Evolutionary conservation across 495 filamentous ascomycete species (phyloP).

Genomic region (Acidomyces sp.): DNA sequence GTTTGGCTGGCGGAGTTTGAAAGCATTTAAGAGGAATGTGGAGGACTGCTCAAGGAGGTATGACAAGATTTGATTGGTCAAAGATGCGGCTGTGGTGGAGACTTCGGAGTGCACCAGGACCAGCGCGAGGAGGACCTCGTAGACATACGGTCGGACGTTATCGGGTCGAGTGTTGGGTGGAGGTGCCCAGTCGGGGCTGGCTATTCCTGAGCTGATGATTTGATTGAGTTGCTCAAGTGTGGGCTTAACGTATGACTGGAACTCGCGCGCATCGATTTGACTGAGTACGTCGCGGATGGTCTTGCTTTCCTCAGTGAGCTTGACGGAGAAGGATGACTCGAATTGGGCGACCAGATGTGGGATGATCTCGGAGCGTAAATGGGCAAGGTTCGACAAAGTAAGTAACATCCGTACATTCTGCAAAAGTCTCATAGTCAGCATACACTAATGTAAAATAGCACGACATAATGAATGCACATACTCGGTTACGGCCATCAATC

Average conservation of each 20-base stretch:
- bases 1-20: constrained; percentile 18
- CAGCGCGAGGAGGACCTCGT: constrained; percentile 64
- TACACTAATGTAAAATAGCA: neutral
- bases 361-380: constrained; percentile 61
- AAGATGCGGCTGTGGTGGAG: constrained; percentile 50
- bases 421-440: neutral
- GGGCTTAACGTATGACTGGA: constrained; percentile 77
- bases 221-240: constrained; percentile 46
- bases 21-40: constrained; percentile 28
- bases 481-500: constrained; percentile 53
- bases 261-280: constrained; percentile 79
- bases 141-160: constrained; percentile 76
- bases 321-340: constrained; percentile 77
- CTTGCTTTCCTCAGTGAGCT: constrained; percentile 79
- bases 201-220: constrained; percentile 59
- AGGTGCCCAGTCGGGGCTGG: constrained; percentile 57
- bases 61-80: constrained; percentile 68
- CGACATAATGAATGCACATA: constrained; percentile 33
- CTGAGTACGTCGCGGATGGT: constrained; percentile 76
- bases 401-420: constrained; percentile 85
- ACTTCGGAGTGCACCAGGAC: constrained; percentile 89
- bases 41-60: constrained; percentile 68
- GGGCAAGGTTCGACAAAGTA: constrained; percentile 78
- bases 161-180: constrained; percentile 42
- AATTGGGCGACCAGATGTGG: constrained; percentile 75